A percentile compares a stretch with the other conserved stretches of the same genome.
phyloP scores from a whole-genome alignment of 306 rosid genomes.

The Corylus avellana region DNA sequence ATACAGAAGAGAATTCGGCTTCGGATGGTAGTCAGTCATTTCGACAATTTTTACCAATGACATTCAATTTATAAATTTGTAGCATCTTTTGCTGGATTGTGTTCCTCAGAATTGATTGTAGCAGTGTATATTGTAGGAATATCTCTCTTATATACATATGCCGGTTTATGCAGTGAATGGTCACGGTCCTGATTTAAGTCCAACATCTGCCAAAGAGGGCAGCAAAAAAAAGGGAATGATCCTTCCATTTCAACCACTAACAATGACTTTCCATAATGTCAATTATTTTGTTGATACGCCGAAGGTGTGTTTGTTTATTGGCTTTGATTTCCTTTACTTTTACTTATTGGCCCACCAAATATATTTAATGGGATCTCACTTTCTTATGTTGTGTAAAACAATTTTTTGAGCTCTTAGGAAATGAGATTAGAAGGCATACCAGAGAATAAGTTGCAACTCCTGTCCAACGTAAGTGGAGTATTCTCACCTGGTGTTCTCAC shows the following conservation, averaged over 20 bases:
- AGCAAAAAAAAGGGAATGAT: constrained; percentile 72
- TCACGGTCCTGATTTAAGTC: constrained; percentile 15
- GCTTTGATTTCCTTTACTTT: not conserved
- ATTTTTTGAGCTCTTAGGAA: constrained; percentile 38
- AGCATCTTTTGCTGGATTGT: not conserved
- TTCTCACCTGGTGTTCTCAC: constrained; percentile 94
- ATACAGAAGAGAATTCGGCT: constrained; percentile 39
- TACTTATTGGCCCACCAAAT: not conserved
- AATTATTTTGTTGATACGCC: constrained; percentile 91
- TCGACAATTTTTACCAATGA: constrained; percentile 7
- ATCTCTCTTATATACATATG: constrained; percentile 6
- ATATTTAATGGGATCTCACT: constrained; percentile 8
- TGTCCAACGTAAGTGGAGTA: constrained; percentile 77
- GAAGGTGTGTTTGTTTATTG: constrained; percentile 45
- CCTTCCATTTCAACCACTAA: constrained; percentile 87
- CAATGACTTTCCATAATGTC: constrained; percentile 86
- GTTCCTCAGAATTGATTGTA: not conserved
- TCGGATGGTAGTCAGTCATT: constrained; percentile 42
- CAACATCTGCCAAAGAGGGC: constrained; percentile 27
- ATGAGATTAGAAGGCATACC: constrained; percentile 67
- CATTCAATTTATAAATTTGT: not conserved
- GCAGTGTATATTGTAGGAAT: constrained; percentile 4
- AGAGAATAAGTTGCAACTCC: constrained; percentile 71
- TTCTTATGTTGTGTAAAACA: not conserved
- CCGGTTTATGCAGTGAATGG: constrained; percentile 39